A percentile compares a stretch with the other conserved stretches of the same genome.
These are phyloP conservation scores for Uncinocarpus reesii DNA, from an alignment of 2,329 filamentous ascomycete species.

Conservation along the genomic window DNA sequence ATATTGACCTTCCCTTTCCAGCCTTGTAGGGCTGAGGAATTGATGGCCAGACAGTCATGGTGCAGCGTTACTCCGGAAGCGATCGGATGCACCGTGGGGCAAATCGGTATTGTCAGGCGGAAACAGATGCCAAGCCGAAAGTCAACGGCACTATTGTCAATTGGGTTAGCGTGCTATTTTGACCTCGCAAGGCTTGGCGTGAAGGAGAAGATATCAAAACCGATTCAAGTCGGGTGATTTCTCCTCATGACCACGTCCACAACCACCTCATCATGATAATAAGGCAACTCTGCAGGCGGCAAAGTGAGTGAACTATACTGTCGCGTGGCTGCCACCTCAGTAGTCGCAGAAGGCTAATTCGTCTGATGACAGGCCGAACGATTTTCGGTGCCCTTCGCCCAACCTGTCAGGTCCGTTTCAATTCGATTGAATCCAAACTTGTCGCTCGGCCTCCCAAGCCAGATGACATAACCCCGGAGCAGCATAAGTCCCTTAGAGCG, in stretches of 20 bases:
- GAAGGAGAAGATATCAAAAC: constrained; percentile 9
- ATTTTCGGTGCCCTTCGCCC: constrained; percentile 7
- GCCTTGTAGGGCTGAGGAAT: constrained; percentile 6
- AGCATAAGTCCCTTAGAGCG: neutral
- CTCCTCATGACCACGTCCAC: constrained; percentile 12
- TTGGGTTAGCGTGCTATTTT: neutral
- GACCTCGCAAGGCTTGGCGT: neutral
- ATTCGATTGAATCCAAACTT: neutral
- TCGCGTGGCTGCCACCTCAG: neutral
- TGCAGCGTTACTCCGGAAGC: neutral
- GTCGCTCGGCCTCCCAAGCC: neutral
- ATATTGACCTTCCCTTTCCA: neutral
- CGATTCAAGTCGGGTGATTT: constrained; percentile 2
- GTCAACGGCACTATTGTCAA: neutral
- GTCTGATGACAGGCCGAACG: constrained; percentile 5
- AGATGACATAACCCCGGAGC: neutral
- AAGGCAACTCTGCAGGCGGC: constrained; percentile 32
- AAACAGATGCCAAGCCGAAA: neutral
- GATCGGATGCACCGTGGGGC: neutral
- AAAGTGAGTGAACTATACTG: constrained; percentile 25
- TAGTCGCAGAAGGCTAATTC: neutral
- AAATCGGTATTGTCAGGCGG: neutral
- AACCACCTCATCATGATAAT: constrained; percentile 31
- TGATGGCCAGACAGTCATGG: neutral
- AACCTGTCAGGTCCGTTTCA: constrained; percentile 5